phyloP scores from a whole-genome alignment of 352 stramenopile genomes.

The Pythium insidiosum region DNA sequence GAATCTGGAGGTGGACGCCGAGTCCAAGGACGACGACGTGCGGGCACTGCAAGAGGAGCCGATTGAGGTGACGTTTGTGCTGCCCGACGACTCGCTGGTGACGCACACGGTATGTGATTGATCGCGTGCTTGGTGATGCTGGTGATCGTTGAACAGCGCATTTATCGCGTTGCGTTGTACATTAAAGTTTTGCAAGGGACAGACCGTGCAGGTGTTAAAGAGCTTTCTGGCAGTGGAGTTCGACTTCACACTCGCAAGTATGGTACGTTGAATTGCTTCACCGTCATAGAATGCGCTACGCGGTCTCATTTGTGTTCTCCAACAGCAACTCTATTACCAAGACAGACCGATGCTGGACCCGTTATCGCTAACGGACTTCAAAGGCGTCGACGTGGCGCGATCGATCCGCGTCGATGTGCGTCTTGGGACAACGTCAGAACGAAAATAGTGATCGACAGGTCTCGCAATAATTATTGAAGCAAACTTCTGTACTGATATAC shows the following conservation, averaged over 20 bases:
- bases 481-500: too few relatives aligned
- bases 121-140: background rate
- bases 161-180: background rate
- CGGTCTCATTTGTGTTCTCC: background rate
- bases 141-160: background rate
- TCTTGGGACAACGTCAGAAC: too few relatives aligned
- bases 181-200: constrained; percentile 54
- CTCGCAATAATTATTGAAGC: too few relatives aligned
- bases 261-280: constrained; percentile 21
- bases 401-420: constrained; percentile 39
- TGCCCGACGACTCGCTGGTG: constrained; percentile 44
- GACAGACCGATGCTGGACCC: constrained; percentile 40
- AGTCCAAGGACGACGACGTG: constrained; percentile 57
- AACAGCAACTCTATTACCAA: constrained; percentile 34
- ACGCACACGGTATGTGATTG: constrained; percentile 16
- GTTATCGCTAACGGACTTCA: constrained; percentile 59
- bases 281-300: too few relatives aligned
- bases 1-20: constrained; percentile 12
- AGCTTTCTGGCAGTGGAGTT: constrained; percentile 47
- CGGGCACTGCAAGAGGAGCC: constrained; percentile 46
- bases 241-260: constrained; percentile 23
- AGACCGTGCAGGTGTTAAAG: constrained; percentile 55
- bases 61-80: constrained; percentile 45
- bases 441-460: too few relatives aligned
- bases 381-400: constrained; percentile 19